Base-by-base conservation (phyloP, 768 basidiomycete genomes). In the Lyophyllum atratum region DNA sequence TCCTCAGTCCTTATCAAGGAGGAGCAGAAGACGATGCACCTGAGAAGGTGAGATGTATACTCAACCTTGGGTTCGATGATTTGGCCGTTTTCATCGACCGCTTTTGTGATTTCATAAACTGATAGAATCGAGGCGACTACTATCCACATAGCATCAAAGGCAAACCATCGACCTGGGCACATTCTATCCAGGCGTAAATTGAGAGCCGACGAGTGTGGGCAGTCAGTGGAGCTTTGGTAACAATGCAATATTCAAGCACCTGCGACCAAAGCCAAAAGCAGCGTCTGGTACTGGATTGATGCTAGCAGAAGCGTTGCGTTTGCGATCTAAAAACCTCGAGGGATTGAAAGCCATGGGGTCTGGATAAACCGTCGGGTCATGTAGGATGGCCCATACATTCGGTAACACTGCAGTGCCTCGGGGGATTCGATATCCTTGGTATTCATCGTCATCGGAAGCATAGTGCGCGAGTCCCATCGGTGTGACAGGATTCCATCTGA, bases 161-260 rank as follows among this genome's bases (percentile, higher is more conserved):
- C 81, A 6, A 82, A 64, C 65, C 70, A 73, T 28, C 73, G 70
- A 10, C 80, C 79, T 3, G 80, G 80, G 61, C 80, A 82, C 45
- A 74, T 63, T 39, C 80, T 80, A 47, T 17, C 31, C n/a, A 15
- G 24, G 28, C 17, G 17, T n/a, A 5, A 3, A 47, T 47, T 29
- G 7, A 29, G 29, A 29, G 26, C 46, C 34, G n/a, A n/a, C n/a
- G n/a, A n/a, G 17, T 37, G 34, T 46, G 17, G 2, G 42, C 28
- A 29, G 39, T 33, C 19, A 55, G 68, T 25, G 21, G 48, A 11
- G 19, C 3, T 34, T 31, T 9, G 22, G n/a, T 17, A 21, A 22
- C 17, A 24, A 33, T 14, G 43, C 21, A 24, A 21, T 8, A 6
- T n/a, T 8, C 1, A 49, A 15, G 43, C 59, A 74, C 76, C 75